Conservation (phyloP, 169 alveolate genomes). For the Cryptosporidium muris region DNA sequence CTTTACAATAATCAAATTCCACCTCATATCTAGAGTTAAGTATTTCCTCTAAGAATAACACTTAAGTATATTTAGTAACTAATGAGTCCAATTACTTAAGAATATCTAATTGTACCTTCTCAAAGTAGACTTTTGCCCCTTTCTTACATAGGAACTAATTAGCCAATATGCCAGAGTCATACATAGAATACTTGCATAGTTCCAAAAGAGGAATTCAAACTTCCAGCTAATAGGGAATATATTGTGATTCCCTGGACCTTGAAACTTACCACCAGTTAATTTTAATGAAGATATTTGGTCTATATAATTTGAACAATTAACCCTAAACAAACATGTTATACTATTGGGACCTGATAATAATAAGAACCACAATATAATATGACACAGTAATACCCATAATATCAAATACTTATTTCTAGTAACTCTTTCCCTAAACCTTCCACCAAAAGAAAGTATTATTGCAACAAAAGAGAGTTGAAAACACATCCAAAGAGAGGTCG, state of each 20-base stretch:
- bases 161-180: constrained; percentile 65
- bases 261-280: constrained; percentile 36
- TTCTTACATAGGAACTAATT: constrained; percentile 23
- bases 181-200: constrained; percentile 10
- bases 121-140: constrained; percentile 1
- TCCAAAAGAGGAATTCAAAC: constrained; percentile 46
- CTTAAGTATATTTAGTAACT: too few relatives aligned
- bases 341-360: constrained; percentile 34
- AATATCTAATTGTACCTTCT: too few relatives aligned
- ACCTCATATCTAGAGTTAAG: not conserved
- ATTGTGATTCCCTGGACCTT: constrained; percentile 43
- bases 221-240: constrained; percentile 43
- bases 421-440: constrained; percentile 44
- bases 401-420: constrained; percentile 45
- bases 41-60: too few relatives aligned
- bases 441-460: constrained; percentile 45
- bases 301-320: constrained; percentile 26
- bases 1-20: not conserved
- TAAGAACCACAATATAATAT: constrained; percentile 4
- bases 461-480: constrained; percentile 46
- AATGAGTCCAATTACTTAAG: too few relatives aligned
- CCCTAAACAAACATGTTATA: constrained; percentile 61
- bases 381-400: constrained; percentile 44
- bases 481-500: constrained; percentile 65
- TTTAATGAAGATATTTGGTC: constrained; percentile 4